Evolutionary conservation across 108 stramenopile species (phyloP).

Genomic region (Stephanodiscus minutulus): DNA sequence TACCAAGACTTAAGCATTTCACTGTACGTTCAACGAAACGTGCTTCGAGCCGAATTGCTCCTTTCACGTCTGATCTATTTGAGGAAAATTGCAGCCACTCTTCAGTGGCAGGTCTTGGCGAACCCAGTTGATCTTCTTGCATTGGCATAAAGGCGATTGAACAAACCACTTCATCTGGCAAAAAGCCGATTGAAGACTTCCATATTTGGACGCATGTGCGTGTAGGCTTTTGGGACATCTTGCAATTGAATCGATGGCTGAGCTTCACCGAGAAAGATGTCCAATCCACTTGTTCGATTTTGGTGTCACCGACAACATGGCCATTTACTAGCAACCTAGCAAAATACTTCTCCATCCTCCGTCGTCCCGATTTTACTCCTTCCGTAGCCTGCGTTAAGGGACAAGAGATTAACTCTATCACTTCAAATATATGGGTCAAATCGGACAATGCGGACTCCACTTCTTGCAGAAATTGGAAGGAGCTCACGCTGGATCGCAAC

Average conservation of each 20-base stretch:
- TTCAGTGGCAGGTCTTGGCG: not conserved
- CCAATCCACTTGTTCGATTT: constrained; percentile 25
- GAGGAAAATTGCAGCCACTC: constrained; percentile 34
- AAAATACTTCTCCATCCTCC: constrained; percentile 35
- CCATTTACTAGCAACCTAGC: constrained; percentile 38
- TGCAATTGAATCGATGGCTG: constrained; percentile 41
- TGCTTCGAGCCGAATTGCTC: constrained; percentile 14
- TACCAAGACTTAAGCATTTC: not conserved
- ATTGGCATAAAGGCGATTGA: constrained; percentile 7
- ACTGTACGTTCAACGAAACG: not conserved
- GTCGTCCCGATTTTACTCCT: constrained; percentile 15
- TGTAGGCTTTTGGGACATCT: constrained; percentile 23
- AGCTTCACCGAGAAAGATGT: constrained; percentile 31
- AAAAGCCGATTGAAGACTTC: constrained; percentile 12
- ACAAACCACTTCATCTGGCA: constrained; percentile 19
- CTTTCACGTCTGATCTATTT: constrained; percentile 20
- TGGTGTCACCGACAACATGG: constrained; percentile 40
- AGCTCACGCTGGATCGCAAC: not conserved
- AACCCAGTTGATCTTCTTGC: not conserved
- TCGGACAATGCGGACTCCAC: constrained; percentile 9
- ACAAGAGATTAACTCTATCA: constrained; percentile 8
- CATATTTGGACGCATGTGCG: constrained; percentile 36
- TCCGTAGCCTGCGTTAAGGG: not conserved
- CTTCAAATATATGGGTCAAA: not conserved
- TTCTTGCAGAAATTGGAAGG: constrained; percentile 7